Evolutionary conservation across 371 early-diverging fungal genomes (phyloP), one percentile per base, ranked within the genome.

Genomic region (Dichotomocladium elegans): DNA sequence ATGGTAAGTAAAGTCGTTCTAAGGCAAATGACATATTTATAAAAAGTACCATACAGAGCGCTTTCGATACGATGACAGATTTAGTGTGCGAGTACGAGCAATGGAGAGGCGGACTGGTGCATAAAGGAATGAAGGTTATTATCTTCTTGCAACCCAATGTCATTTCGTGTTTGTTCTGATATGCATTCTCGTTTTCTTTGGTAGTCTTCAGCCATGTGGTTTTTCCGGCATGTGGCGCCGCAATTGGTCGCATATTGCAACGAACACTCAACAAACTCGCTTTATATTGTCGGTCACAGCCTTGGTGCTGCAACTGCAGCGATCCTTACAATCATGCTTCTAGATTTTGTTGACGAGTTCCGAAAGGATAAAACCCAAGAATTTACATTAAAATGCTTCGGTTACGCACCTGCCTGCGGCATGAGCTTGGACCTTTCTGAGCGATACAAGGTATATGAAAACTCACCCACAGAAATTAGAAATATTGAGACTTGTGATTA

Each of bases 61-160:
- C 83, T 0, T 81, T 86, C 57, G 94, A 94, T 60, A 83, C 91
- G 2, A 59, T 94, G 50, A 93, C 94, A 0, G 94, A 94, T 60
- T 61, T 93, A 21, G 85, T 87, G 0, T 93, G 93, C 49, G 92
- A 93, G 58, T 93, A 93, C 53, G 82, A 85, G 42, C 87, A 79
- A 25, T 93, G 94, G 93, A 81, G 83, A 46, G 93, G 91, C 29
- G 93, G 93, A 2, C 72, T 92, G 14, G 88, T 91, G 37, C 93
- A 93, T 55, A 80, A 82, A 43, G 93, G 93, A 4, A 88, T 92
- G 79, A 80, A 87, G 52, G 74, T 60, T 55, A 55, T 22, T 0
- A 1, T 3, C 9, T 15, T 14, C 3, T 7, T 43, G 29, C 9
- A 9, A 26, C 22, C n/a, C 3, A n/a, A 43, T 24, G 12, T 30